Percentiles rank a stretch among this genome's conserved stretches.
phyloP scores from a whole-genome alignment of 495 filamentous ascomycete species.

The Neurospora sublineolata region DNA sequence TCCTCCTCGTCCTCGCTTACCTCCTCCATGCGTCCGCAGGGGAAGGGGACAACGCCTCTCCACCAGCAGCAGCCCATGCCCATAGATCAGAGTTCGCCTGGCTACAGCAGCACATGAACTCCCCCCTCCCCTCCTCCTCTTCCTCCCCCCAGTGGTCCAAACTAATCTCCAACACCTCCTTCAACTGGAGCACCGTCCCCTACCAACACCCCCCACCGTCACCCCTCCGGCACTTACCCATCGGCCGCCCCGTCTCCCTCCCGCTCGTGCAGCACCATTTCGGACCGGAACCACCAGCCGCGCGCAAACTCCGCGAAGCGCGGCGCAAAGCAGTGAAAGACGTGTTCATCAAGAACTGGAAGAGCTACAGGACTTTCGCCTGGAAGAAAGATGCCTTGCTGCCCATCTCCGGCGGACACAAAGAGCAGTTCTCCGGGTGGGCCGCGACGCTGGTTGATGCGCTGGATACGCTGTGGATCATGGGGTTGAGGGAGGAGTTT shows the following conservation, averaged over 20 bases:
- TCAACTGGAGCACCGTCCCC: slow-evolving; percentile 48
- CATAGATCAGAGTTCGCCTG: too few relatives aligned
- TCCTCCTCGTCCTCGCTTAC: background rate
- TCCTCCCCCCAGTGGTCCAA: background rate
- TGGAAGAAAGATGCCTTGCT: slow-evolving; percentile 71
- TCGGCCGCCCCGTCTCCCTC: slow-evolving; percentile 31
- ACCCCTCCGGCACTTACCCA: slow-evolving; percentile 51
- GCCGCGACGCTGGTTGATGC: slow-evolving; percentile 81
- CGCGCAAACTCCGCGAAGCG: slow-evolving; percentile 42
- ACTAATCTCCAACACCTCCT: slow-evolving; percentile 20
- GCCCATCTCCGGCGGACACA: slow-evolving; percentile 47
- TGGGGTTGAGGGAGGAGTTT: slow-evolving; percentile 77
- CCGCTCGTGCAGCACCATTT: slow-evolving; percentile 62
- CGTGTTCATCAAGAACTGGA: slow-evolving; percentile 62
- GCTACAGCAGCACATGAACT: slow-evolving; percentile 25
- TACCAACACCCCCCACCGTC: slow-evolving; percentile 41
- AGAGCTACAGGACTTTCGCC: slow-evolving; percentile 61
- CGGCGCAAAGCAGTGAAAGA: slow-evolving; percentile 51
- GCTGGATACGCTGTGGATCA: slow-evolving; percentile 84
- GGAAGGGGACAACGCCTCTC: too few relatives aligned
- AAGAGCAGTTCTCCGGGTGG: slow-evolving; percentile 79
- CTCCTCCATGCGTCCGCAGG: too few relatives aligned
- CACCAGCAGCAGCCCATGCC: too few relatives aligned
- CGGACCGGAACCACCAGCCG: slow-evolving; percentile 39
- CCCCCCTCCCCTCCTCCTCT: background rate